Conservation (phyloP, 345 rosid genomes). For the Eucalyptus viminalis region DNA sequence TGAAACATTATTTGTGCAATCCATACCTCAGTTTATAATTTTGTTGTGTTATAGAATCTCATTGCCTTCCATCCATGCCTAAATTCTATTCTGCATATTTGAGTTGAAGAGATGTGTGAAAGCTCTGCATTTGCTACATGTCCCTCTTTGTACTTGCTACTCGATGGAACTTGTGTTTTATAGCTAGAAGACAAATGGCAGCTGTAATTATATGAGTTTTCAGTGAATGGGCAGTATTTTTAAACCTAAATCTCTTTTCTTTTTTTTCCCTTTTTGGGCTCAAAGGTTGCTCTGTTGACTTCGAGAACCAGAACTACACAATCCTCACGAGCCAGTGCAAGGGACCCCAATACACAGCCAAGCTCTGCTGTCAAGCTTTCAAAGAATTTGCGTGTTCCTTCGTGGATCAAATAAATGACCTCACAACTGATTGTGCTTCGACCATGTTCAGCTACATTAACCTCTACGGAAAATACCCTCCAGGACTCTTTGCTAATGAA, state of each 20-base stretch:
- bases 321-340: slow-evolving; percentile 56
- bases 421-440: slow-evolving; percentile 35
- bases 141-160: background rate
- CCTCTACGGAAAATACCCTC: slow-evolving; percentile 66
- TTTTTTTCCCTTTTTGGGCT: background rate
- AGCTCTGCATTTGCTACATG: background rate
- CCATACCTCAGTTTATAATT: background rate
- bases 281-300: slow-evolving; percentile 47
- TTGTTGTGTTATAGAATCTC: background rate
- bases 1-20: background rate
- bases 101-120: background rate
- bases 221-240: background rate
- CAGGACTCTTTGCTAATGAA: slow-evolving; percentile 63
- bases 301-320: slow-evolving; percentile 52
- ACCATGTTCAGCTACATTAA: slow-evolving; percentile 91
- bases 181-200: background rate
- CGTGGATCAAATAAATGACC: slow-evolving; percentile 34
- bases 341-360: slow-evolving; percentile 56
- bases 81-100: background rate
- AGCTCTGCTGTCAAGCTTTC: slow-evolving; percentile 40
- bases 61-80: background rate
- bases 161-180: background rate
- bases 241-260: background rate
- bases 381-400: slow-evolving; percentile 59
- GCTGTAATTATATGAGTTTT: background rate